phyloP scores from a whole-genome alignment of 495 filamentous ascomycete genomes.

The Annulohypoxylon maeteangense region DNA sequence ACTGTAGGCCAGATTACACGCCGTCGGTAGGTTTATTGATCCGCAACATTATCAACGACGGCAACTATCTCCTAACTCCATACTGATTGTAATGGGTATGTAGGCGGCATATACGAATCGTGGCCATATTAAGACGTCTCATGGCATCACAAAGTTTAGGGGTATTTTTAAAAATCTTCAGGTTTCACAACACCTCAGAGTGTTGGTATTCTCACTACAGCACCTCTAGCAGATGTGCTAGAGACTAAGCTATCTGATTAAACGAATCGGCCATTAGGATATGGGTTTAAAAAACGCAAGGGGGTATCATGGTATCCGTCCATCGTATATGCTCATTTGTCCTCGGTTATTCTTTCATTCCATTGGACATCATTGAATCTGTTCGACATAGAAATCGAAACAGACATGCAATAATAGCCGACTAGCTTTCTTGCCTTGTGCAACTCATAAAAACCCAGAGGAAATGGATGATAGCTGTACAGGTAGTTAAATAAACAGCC shows the following conservation, averaged over 20 bases:
- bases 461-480: not conserved
- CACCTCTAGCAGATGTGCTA: not conserved
- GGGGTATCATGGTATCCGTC: slow-evolving; percentile 1
- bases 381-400: not conserved
- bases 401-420: not conserved
- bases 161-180: not conserved
- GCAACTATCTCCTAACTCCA: not conserved
- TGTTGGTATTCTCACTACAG: not conserved
- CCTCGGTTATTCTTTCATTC: not conserved
- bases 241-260: too few species aligned
- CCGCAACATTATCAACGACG: not conserved
- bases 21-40: not conserved
- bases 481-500: not conserved
- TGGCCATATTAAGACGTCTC: not conserved
- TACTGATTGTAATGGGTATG: not conserved
- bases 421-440: not conserved
- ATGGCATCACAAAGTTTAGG: not conserved
- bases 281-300: not conserved
- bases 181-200: not conserved
- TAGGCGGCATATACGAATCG: not conserved
- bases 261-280: not conserved
- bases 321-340: not conserved
- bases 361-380: not conserved
- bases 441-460: not conserved
- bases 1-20: not conserved